Evolutionary conservation across 345 rosid genomes (phyloP).

Genomic region (Clausena lansium): DNA sequence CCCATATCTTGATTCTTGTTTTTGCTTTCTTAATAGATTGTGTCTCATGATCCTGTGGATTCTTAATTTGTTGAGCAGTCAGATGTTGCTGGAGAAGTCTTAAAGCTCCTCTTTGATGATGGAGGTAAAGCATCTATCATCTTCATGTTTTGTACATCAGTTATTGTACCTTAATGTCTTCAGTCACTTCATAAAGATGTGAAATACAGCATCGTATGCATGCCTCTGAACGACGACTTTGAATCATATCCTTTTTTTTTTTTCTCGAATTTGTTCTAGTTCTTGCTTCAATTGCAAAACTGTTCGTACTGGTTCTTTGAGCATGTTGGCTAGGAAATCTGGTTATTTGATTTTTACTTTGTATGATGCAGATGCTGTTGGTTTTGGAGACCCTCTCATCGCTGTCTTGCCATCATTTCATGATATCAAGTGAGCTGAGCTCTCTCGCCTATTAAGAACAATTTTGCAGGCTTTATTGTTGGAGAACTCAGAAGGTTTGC

Average conservation of each 20-base stretch:
- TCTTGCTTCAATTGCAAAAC: neutral
- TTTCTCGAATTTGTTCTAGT: neutral
- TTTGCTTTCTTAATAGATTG: slow-evolving; percentile 1
- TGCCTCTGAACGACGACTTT: too few relatives aligned
- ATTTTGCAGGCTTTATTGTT: slow-evolving; percentile 3
- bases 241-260: too few relatives aligned
- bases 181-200: neutral
- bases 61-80: slow-evolving; percentile 58
- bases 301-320: neutral
- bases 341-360: neutral
- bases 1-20: slow-evolving; percentile 1
- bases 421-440: slow-evolving; percentile 44
- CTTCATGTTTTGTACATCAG: neutral
- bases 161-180: slow-evolving; percentile 1
- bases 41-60: slow-evolving; percentile 7
- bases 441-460: neutral
- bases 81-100: slow-evolving; percentile 81
- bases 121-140: slow-evolving; percentile 61
- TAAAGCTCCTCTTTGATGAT: slow-evolving; percentile 73
- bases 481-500: neutral
- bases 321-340: neutral
- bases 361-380: slow-evolving; percentile 61
- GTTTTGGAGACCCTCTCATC: slow-evolving; percentile 82
- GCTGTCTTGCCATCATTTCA: slow-evolving; percentile 88
- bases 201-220: too few relatives aligned